Evolutionary conservation across 2,329 filamentous ascomycete species (phyloP), one percentile per base, ranked within the genome.

Genomic region (Microsporum ferrugineum): DNA sequence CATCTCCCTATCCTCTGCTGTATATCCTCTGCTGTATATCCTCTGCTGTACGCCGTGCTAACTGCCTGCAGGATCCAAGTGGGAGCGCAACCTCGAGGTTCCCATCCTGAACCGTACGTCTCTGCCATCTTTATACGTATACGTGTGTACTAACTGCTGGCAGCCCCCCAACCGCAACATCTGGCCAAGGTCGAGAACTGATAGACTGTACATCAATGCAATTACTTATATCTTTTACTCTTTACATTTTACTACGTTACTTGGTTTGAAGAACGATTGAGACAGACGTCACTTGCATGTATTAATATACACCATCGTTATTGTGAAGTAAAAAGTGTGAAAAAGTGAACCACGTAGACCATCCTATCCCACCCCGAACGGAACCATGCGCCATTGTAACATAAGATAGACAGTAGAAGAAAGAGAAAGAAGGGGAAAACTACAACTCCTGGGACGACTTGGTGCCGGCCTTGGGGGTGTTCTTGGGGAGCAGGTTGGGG

Each of bases 401-500:
- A 43, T 43, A 43, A 43, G 14, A 5, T n/a, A 43, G n/a, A 43
- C 2, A 43, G n/a, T 41, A 41, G 80, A 80, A 80, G 78, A 78
- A 67, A 68, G 78, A 27, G 57, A 57, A 56, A 29, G 43, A 55
- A 39, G 59, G 43, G 55, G 60, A 69, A 69, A 71, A 80, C 78
- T 78, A 80, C 79, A 85, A 78, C 71, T 71, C 71, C 73, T 80
- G 84, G 90, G 97, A 81, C 95, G 71, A 85, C 76, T 96, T 96
- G 39, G 10, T n/a, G 80, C 88, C 89, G 76, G 83, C 82, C 88
- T 97, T 96, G 77, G 86, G 84, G 62, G 94, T 96, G 89, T 97
- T 97, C 91, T 99, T 97, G 75, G 94, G 94, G 68, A 99, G 86
- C 66, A 99, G 88, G 82, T 99, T 96, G 81, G 94, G 89, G 83